Evolutionary conservation across 2,329 filamentous ascomycete genomes (phyloP).

Genomic region (Coleophoma cylindrospora): DNA sequence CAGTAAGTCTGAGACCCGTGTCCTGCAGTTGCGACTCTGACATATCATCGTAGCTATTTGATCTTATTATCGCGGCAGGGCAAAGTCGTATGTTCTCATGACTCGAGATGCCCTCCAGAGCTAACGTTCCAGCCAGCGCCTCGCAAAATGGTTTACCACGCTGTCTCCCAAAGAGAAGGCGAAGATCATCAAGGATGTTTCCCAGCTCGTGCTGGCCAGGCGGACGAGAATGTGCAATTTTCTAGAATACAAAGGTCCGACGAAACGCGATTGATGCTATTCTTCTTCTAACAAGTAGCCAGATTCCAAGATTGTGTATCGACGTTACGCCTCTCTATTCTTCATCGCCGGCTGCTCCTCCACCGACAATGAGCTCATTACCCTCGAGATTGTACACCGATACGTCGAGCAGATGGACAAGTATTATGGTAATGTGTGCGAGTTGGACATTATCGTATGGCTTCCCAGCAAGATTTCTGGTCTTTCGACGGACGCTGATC

Average conservation of each 20-base stretch:
- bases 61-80: slow-evolving; percentile 97
- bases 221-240: slow-evolving; percentile 99
- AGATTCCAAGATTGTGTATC: slow-evolving; percentile 99
- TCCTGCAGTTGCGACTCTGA: no score
- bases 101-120: slow-evolving; percentile 6
- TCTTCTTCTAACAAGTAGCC: slow-evolving; percentile 12
- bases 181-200: slow-evolving; percentile 99
- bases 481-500: slow-evolving; percentile 1
- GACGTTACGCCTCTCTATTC: slow-evolving; percentile 96
- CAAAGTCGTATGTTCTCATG: slow-evolving; percentile 78
- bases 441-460: slow-evolving; percentile 33
- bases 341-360: slow-evolving; percentile 97
- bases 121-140: slow-evolving; percentile 57
- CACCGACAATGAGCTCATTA: slow-evolving; percentile 98
- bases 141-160: slow-evolving; percentile 99
- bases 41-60: slow-evolving; percentile 64
- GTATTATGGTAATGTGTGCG: slow-evolving; percentile 99
- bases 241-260: slow-evolving; percentile 91
- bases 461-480: neutral
- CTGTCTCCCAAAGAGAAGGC: slow-evolving; percentile 97
- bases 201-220: slow-evolving; percentile 91
- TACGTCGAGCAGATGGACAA: slow-evolving; percentile 99
- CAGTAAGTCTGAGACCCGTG: slow-evolving; percentile 32
- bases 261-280: no score
- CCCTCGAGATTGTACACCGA: slow-evolving; percentile 96